Conservation (phyloP, 2,329 filamentous ascomycete genomes). For the Ophiostoma ips region DNA sequence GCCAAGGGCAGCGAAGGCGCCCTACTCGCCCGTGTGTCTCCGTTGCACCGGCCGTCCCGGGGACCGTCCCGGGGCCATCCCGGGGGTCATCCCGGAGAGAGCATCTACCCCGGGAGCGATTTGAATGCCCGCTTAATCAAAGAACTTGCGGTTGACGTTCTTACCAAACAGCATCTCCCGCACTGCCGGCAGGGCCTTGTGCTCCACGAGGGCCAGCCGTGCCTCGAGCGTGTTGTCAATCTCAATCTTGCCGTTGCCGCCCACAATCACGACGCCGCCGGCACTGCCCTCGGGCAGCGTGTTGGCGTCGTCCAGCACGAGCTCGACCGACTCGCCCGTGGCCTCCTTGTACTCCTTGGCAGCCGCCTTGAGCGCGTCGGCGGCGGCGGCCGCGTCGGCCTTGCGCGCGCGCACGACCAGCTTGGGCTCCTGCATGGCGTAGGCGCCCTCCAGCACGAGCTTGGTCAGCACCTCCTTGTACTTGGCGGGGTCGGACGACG, state of each 20-base stretch:
- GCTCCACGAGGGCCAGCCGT: slow-evolving; percentile 71
- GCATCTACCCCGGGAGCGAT: too few relatives aligned
- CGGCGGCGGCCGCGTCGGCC: slow-evolving; percentile 54
- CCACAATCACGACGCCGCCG: slow-evolving; percentile 69
- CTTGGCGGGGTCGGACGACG: slow-evolving; percentile 54
- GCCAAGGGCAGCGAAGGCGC: too few relatives aligned
- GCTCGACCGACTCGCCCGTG: slow-evolving; percentile 52
- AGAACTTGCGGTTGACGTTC: slow-evolving; percentile 93
- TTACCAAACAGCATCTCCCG: slow-evolving; percentile 80
- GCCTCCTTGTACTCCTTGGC: slow-evolving; percentile 73
- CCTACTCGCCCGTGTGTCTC: too few relatives aligned
- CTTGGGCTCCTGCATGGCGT: slow-evolving; percentile 71
- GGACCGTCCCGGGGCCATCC: too few relatives aligned
- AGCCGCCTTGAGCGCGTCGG: slow-evolving; percentile 66
- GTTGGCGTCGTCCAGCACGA: slow-evolving; percentile 65
- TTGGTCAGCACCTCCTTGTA: slow-evolving; percentile 67
- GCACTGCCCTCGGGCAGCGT: slow-evolving; percentile 56
- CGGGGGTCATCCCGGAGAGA: too few relatives aligned
- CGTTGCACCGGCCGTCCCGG: background rate
- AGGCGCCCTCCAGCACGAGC: slow-evolving; percentile 78
- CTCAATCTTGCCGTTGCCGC: slow-evolving; percentile 83
- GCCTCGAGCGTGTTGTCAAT: slow-evolving; percentile 98
- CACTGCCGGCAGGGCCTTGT: slow-evolving; percentile 70
- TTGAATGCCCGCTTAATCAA: slow-evolving; percentile 54
- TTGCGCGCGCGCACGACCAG: slow-evolving; percentile 63